Evolutionary conservation across 164 flowering plant species (phyloP).

Genomic region (Litsea cubeba): DNA sequence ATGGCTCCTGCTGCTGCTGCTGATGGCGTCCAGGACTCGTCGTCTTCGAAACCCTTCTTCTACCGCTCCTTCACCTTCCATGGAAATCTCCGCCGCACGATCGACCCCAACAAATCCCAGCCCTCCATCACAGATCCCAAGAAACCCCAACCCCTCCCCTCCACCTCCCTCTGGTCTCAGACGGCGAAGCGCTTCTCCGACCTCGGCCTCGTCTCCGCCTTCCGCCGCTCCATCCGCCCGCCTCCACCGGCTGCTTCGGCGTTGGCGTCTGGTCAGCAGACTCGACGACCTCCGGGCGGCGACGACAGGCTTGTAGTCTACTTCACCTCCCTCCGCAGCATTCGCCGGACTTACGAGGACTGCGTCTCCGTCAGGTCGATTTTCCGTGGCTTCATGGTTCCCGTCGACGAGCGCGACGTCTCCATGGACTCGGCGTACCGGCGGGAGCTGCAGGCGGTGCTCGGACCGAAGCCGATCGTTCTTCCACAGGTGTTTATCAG

Average conservation of each 20-base stretch:
- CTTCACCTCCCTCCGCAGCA: constrained; percentile 78
- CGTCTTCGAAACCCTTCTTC: not conserved
- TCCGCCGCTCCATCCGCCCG: constrained; percentile 13
- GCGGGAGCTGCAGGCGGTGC: constrained; percentile 49
- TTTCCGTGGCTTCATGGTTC: constrained; percentile 64
- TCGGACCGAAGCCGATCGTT: constrained; percentile 40
- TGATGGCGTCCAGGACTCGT: not conserved
- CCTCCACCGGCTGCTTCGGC: constrained; percentile 14
- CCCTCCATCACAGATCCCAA: not conserved
- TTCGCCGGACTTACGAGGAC: constrained; percentile 85
- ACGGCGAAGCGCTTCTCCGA: not conserved
- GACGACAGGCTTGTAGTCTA: constrained; percentile 63
- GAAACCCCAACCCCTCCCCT: not conserved
- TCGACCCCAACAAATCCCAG: not conserved
- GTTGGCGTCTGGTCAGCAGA: not conserved
- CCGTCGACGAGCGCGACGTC: constrained; percentile 80
- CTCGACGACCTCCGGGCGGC: constrained; percentile 20
- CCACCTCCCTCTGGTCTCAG: not conserved
- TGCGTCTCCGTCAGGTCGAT: constrained; percentile 64
- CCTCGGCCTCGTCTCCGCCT: not conserved
- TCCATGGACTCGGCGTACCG: constrained; percentile 78
- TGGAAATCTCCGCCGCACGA: not conserved
- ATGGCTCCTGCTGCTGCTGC: too few species aligned
- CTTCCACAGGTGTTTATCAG: constrained; percentile 79
- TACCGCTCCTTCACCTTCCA: not conserved